Conservation (phyloP, 129 eudicot species). For the Chrysanthemum seticuspe region DNA sequence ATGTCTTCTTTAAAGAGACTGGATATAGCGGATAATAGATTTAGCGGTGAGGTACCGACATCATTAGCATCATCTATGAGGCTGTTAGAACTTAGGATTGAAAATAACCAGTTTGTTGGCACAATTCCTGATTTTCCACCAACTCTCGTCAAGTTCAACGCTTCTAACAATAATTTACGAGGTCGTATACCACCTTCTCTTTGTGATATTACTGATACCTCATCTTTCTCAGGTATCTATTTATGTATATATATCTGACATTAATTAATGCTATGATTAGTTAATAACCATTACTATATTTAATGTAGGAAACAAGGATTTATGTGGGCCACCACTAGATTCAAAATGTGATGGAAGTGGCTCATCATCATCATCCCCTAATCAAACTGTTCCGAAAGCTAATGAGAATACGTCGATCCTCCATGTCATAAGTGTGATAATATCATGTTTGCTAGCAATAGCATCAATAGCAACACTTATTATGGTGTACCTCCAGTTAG, state of each 20-base stretch:
- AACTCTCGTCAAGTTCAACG: constrained; percentile 23
- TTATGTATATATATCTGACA: background rate
- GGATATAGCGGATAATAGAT: constrained; percentile 33
- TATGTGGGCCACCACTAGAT: too few relatives aligned
- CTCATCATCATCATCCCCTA: too few relatives aligned
- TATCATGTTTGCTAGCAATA: too few relatives aligned
- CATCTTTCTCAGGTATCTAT: constrained; percentile 33
- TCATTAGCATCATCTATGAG: constrained; percentile 31
- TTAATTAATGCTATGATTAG: background rate
- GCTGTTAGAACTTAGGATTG: constrained; percentile 41
- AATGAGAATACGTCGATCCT: too few relatives aligned
- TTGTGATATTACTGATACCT: constrained; percentile 32
- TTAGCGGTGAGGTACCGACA: constrained; percentile 46
- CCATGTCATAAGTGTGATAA: too few relatives aligned
- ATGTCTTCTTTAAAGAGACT: constrained; percentile 38
- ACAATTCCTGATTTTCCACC: constrained; percentile 44
- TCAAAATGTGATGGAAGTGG: too few relatives aligned
- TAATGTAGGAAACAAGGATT: too few relatives aligned
- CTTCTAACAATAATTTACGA: constrained; percentile 39
- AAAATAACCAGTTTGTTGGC: constrained; percentile 45
- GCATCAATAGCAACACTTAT: too few relatives aligned
- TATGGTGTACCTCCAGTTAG: background rate
- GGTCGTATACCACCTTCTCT: constrained; percentile 45
- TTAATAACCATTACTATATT: background rate
- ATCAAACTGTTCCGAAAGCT: too few relatives aligned